Base-by-base conservation (phyloP, 352 stramenopile genomes). In the Phytopythium mirpurense region DNA sequence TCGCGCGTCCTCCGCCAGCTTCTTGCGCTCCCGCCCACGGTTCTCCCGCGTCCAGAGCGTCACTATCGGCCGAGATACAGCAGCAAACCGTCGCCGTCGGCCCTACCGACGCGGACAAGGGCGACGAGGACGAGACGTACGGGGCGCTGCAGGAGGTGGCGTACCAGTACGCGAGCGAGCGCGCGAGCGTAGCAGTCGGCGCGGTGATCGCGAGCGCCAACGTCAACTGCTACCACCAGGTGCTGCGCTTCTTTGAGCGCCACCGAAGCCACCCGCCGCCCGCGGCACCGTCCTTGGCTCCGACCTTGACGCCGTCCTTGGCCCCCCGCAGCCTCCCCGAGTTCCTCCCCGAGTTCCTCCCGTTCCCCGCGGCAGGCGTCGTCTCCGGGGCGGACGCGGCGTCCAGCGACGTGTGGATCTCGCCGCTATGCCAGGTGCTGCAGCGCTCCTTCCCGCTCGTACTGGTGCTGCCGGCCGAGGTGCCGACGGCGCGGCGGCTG, bases 381-480 rank as follows among this genome's bases (percentile, higher is more conserved):
- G 75, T 92, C 27, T 68, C 79, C 32, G 83, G 83, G 5, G 75
- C 74, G 0, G 83, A 94, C 44, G 81, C 78, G 14, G 84, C 79
- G 26, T 83, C 81, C 26, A 89, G 76, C 51, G 78, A 88, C 31
- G 62, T 92, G 46, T 94, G 83, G 83, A 73, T 88, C 34, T 57
- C 70, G 27, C 83, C 83, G 29, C 55, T 94, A 4, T 78, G 64
- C 48, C 82, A 76, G 21, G 78, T 80, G 40, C 60, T 94, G 42
- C 66, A 86, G 50, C 75, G 73, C 19, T 84, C 77, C 18, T 94
- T 94, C 46, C 79, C 83, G 26, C 40, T 86, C 6, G 72, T 83
- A 47, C 55, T 92, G 9, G 45, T 80, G 24, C 50, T 86, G n/a
- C 71, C 57, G 9, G 68, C 79, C 21, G 68, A 88, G n/a, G 63